These are phyloP conservation scores for Isabelozyma gotoi DNA, from an alignment of 805 yeast species.

Conservation along the genomic window DNA sequence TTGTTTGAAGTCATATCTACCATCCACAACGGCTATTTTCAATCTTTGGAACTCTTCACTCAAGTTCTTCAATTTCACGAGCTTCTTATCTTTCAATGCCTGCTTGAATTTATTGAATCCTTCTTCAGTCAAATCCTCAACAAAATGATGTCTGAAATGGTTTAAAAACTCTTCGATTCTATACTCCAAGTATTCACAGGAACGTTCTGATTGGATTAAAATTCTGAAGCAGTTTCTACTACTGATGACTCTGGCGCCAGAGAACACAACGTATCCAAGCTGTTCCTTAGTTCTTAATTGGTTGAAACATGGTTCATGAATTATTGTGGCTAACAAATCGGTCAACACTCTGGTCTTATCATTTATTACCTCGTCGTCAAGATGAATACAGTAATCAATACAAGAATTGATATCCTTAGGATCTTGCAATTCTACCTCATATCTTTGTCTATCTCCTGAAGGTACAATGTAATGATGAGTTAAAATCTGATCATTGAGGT, in stretches of 20 bases:
- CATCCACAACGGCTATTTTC: slow-evolving; percentile 68
- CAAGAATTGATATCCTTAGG: slow-evolving; percentile 77
- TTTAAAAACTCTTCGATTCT: slow-evolving; percentile 71
- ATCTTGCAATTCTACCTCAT: slow-evolving; percentile 56
- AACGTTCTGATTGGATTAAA: slow-evolving; percentile 79
- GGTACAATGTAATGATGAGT: slow-evolving; percentile 42
- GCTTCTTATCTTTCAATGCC: slow-evolving; percentile 64
- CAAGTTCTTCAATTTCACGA: slow-evolving; percentile 74
- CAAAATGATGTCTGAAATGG: slow-evolving; percentile 45
- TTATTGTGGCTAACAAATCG: slow-evolving; percentile 68
- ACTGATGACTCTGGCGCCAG: slow-evolving; percentile 67
- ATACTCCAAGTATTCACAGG: slow-evolving; percentile 69
- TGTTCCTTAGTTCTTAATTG: slow-evolving; percentile 92
- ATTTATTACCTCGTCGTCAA: slow-evolving; percentile 42
- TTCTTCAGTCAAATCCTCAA: slow-evolving; percentile 47
- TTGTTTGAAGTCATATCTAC: slow-evolving; percentile 73
- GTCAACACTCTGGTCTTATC: slow-evolving; percentile 45
- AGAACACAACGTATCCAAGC: slow-evolving; percentile 89
- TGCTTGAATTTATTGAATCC: slow-evolving; percentile 69
- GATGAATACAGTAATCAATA: slow-evolving; percentile 72
- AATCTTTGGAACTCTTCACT: slow-evolving; percentile 69
- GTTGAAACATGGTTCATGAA: slow-evolving; percentile 86
- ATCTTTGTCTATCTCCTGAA: slow-evolving; percentile 40
- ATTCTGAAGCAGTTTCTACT: slow-evolving; percentile 73
- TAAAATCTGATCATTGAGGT: slow-evolving; percentile 14